Evolutionary conservation across 495 filamentous ascomycete species (phyloP), one percentile per base, ranked within the genome.

Genomic region (Parachaetomium inaequale): DNA sequence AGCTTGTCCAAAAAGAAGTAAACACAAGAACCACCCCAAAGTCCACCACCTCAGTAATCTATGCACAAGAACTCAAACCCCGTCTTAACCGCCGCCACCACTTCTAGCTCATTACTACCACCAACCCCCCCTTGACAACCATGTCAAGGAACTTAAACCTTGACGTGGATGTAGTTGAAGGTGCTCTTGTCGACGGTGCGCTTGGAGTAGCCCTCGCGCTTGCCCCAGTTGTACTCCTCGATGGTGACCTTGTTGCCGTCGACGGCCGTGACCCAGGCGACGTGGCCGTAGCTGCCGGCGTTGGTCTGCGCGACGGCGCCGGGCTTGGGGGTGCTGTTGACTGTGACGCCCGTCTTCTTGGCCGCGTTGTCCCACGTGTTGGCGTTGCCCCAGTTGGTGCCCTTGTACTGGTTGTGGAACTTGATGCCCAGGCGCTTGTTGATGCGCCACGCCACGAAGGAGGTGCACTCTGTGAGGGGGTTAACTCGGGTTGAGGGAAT

Each of bases 341-440:
- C 51, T 28, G 2, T 65, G 23, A 71, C 66, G 19, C 64, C 67
- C 0, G 61, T 45, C 0, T 3, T 7, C 15, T 36, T 31, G 21
- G 69, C 69, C 8, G 66, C 66, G 3, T 67, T 64, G 54, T 71
- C 62, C 69, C 69, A 71, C 11, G 31, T 34, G 25, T 67, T 65
- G 23, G 69, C 69, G 53, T 71, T 63, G 29, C 69, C 69, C 66
- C 66, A 71, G 42, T 32, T 38, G 4, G 26, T 10, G 38, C 69
- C 69, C 66, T 69, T 71, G 61, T 69, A 71, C 47, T 57, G 23
- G 62, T 71, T 71, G 40, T 43, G 29, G 50, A 71, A 71, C 25
- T 67, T 59, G 49, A 67, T 36, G 31, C 66, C 66, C 11, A 67
- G 57, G 21, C 69, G 52, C 49, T 65, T 36, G 58, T 71, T 71